These are phyloP conservation scores for Trichoderma sp. DNA, from an alignment of 2,329 filamentous ascomycete species.

Conservation along the genomic window DNA sequence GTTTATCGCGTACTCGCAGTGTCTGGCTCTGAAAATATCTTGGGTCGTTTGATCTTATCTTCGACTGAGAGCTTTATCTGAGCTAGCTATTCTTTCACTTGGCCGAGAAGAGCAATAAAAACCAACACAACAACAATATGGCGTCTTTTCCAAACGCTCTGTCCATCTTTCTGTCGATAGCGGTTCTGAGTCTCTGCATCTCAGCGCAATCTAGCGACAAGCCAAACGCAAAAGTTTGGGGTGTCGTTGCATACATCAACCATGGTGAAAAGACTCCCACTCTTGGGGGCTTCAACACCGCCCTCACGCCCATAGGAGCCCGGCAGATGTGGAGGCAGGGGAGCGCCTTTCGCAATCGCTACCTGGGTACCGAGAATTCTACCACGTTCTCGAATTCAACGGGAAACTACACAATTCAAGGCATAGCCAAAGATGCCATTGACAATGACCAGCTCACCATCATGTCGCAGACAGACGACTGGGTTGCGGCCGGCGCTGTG, in stretches of 20 bases:
- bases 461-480: conserved; percentile 44
- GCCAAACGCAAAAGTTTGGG: conserved; percentile 48
- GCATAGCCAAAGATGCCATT: conserved; percentile 46
- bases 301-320: conserved; percentile 55
- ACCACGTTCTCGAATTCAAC: conserved; percentile 31
- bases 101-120: neutral
- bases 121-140: neutral
- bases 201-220: conserved; percentile 36
- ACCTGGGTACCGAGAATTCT: conserved; percentile 39
- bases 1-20: neutral
- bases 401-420: conserved; percentile 41
- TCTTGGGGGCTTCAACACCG: conserved; percentile 30
- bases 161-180: neutral
- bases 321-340: conserved; percentile 55
- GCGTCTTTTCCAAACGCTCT: neutral
- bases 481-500: conserved; percentile 65
- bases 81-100: neutral
- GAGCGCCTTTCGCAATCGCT: conserved; percentile 49
- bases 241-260: conserved; percentile 50
- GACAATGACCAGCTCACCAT: conserved; percentile 51
- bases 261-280: conserved; percentile 57
- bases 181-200: conserved; percentile 27
- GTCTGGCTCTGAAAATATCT: neutral
- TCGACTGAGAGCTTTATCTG: neutral
- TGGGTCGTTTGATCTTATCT: neutral